A percentile compares a stretch with the other conserved stretches of the same genome.
These are phyloP conservation scores for Chloroidium sp. DNA, from an alignment of 163 green algal species.

Conservation along the genomic window DNA sequence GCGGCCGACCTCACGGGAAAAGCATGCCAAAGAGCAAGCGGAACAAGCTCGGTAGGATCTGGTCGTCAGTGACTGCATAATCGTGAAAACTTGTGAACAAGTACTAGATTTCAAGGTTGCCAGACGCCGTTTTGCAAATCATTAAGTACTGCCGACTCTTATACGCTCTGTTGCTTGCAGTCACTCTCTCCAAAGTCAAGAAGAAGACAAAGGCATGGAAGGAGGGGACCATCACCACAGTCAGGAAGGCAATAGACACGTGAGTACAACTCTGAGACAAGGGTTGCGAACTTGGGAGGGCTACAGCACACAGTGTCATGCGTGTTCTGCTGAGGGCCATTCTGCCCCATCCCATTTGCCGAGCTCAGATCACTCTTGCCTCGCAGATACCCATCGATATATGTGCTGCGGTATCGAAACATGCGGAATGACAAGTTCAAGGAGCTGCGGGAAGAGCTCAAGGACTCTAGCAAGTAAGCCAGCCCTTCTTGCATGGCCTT, in stretches of 20 bases:
- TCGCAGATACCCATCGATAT: constrained; percentile 66
- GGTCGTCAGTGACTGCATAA: no score
- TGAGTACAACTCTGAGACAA: constrained; percentile 26
- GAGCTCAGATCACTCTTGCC: neutral
- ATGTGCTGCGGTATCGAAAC: constrained; percentile 84
- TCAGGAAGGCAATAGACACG: constrained; percentile 65
- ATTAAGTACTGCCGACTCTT: no score
- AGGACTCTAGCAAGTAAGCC: neutral
- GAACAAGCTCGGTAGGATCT: constrained; percentile 53
- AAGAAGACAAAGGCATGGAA: constrained; percentile 93
- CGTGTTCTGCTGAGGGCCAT: neutral
- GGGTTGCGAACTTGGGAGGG: neutral
- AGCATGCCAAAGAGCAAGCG: constrained; percentile 86
- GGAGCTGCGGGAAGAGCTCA: constrained; percentile 70
- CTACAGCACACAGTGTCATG: neutral
- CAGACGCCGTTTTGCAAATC: no score
- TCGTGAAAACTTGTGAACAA: no score
- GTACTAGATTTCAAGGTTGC: no score
- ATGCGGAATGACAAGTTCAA: constrained; percentile 94
- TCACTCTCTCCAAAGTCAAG: constrained; percentile 85
- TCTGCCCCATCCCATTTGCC: neutral
- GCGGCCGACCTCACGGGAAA: neutral
- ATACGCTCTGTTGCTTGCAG: constrained; percentile 34
- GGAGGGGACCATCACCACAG: constrained; percentile 66
- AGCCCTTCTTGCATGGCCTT: neutral